Evolutionary conservation across 225 moss, liverwort and hornwort genomes (phyloP).

Genomic region (Ulota crispa): DNA sequence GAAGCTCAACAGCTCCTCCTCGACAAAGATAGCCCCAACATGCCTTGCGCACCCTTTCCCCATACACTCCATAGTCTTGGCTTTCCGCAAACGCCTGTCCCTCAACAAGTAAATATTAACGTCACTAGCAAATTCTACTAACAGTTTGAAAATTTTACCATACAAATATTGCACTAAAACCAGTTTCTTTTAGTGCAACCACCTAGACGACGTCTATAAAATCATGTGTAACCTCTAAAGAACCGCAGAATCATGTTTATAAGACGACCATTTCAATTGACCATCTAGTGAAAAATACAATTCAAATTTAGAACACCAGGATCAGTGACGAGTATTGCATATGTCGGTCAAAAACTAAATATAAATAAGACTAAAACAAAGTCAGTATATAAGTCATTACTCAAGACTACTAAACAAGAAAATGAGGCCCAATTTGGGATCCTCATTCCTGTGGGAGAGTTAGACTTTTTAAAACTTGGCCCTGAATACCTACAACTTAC

Average conservation of each 20-base stretch:
- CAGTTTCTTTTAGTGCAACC: conserved; percentile 6
- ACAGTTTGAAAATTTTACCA: not conserved
- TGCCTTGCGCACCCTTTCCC: conserved; percentile 55
- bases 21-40: conserved; percentile 64
- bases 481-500: conserved; percentile 23
- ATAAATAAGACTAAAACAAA: not conserved
- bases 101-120: not conserved
- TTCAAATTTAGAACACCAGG: not conserved
- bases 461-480: not conserved
- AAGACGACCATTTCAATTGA: not conserved
- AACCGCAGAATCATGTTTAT: not conserved
- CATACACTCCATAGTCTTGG: conserved; percentile 53
- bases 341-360: not conserved
- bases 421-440: not conserved
- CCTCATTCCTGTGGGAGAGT: not conserved
- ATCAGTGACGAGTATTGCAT: not conserved
- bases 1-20: conserved; percentile 56
- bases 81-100: conserved; percentile 57
- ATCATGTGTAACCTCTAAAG: not conserved
- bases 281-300: not conserved
- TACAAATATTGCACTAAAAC: not conserved
- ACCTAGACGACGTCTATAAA: conserved; percentile 2
- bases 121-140: not conserved
- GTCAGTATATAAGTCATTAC: too few species aligned
- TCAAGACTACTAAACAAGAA: not conserved